Base-by-base conservation (phyloP, 177 flowering plant genomes). In the Vitis hybrid region DNA sequence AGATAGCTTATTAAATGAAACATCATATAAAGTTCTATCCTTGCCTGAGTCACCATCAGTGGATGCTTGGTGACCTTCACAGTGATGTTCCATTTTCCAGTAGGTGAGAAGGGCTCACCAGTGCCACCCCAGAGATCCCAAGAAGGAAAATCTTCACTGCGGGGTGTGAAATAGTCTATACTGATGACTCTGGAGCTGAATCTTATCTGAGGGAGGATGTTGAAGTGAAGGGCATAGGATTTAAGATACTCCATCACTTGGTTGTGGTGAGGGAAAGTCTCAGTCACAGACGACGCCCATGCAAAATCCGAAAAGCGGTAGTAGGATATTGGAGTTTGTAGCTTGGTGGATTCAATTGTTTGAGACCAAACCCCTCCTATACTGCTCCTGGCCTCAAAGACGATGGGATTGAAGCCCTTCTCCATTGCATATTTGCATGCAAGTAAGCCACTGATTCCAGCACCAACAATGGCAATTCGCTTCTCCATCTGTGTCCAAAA, bases 301-400 rank as follows among this genome's bases (percentile, higher is more conserved):
- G 84, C 67, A 61, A 80, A 80, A 72, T 86, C 89, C 0, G 85
- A 78, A 68, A 86, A 86, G 72, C 82, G 80, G 74, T 74, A 86
- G 17, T 51, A 39, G 6, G 39, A 11, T 67, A 75, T 82, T 6
- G 80, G 85, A 6, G 76, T 75, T 56, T 86, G 89, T 17, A 86
- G 86, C 69, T 72, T 80, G 11, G 87, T 86, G 39, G 81, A 52
- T 62, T 78, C 81, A 1, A 84, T 23, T 2, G 89, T 82, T 21
- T 79, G 62, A 0, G 77, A n/a, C 88, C 89, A 86, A 3, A 86
- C 67, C 0, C 89, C 89, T 1, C 88, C 89, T 3, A 84, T 15
- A 39, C 62, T 23, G 71, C 59, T 56, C 51, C 56, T 60, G 6
- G 86, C 67, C 65, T 86, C 87, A 59, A 86, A 82, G 10, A 82